Percentiles rank a stretch among this genome's conserved stretches.
These are phyloP conservation scores for Syzygium grande DNA, from an alignment of 345 rosid genomes.

Conservation along the genomic window DNA sequence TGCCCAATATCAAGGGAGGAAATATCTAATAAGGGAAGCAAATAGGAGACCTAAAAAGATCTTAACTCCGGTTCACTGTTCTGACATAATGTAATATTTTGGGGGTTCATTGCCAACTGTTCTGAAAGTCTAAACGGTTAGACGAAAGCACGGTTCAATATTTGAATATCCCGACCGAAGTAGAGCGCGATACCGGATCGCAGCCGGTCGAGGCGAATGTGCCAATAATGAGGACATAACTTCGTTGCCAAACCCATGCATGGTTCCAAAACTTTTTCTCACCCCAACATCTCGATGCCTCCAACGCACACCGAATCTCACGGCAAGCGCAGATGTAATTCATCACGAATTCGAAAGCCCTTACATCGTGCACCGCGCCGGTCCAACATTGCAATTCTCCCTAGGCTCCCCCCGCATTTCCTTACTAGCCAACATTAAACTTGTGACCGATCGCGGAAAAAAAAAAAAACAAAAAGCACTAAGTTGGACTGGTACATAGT, in stretches of 20 bases:
- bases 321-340: background rate
- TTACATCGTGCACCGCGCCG: background rate
- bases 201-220: background rate
- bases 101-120: accelerated
- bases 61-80: too few species aligned
- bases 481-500: background rate
- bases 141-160: accelerated
- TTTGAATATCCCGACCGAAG: background rate
- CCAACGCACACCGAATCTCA: background rate
- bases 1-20: too few species aligned
- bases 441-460: too few species aligned
- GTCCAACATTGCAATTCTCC: background rate
- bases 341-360: background rate
- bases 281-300: too few species aligned
- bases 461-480: too few species aligned
- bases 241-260: background rate
- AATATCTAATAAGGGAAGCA: too few species aligned
- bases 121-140: background rate
- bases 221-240: background rate
- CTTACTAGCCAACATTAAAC: background rate
- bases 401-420: background rate
- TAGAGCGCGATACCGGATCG: background rate
- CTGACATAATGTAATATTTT: background rate
- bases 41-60: too few species aligned
- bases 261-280: background rate